Evolutionary conservation across 2,329 filamentous ascomycete genomes (phyloP).

Genomic region (Septoria linicola): DNA sequence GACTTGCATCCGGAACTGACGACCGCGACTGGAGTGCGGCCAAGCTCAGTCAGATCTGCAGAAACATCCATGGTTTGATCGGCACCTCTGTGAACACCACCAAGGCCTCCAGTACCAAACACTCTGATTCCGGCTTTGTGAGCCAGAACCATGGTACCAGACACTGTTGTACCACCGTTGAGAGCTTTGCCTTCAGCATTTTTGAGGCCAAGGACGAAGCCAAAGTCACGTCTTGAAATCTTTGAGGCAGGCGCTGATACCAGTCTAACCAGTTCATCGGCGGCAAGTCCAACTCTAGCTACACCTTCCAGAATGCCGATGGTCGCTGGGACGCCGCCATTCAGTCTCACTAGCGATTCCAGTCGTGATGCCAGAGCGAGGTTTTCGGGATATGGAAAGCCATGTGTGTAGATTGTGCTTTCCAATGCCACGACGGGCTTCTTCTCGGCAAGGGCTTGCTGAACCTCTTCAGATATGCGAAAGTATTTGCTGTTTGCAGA

Average conservation of each 20-base stretch:
- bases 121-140: constrained; percentile 83
- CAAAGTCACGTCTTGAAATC: constrained; percentile 81
- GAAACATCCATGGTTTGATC: constrained; percentile 89
- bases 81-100: constrained; percentile 87
- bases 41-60: constrained; percentile 90
- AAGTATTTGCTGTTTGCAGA: constrained; percentile 45
- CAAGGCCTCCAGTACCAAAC: constrained; percentile 91
- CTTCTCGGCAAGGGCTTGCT: constrained; percentile 68
- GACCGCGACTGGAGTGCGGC: constrained; percentile 83
- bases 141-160: constrained; percentile 88
- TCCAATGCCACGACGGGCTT: constrained; percentile 90
- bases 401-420: constrained; percentile 95
- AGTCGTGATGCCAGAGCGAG: constrained; percentile 74
- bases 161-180: constrained; percentile 89
- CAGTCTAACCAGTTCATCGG: constrained; percentile 71
- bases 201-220: constrained; percentile 73
- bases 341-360: constrained; percentile 74
- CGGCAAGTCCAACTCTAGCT: constrained; percentile 73
- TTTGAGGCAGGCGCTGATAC: constrained; percentile 66
- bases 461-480: constrained; percentile 77
- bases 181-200: constrained; percentile 65
- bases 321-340: constrained; percentile 85
- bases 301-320: constrained; percentile 83
- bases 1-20: constrained; percentile 92
- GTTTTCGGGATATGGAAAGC: constrained; percentile 70